Base-by-base conservation (phyloP, 2,329 filamentous ascomycete species). In the Cladosporium sp. region DNA sequence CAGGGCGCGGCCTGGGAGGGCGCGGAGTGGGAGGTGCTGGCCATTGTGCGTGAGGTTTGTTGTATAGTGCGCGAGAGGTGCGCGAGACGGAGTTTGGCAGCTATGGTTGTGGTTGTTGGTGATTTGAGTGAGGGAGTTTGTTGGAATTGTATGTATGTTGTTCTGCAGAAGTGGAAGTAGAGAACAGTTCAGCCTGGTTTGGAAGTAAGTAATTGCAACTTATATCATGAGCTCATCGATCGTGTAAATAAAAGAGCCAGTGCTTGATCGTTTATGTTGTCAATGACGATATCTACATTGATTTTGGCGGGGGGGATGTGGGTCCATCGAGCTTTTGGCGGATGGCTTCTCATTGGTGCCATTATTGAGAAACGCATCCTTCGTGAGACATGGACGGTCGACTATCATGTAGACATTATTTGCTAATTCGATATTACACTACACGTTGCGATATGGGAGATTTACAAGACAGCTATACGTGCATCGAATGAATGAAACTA, bases 1-100 rank as follows among this genome's bases (percentile, higher is more conserved):
- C 84, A 87, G 69, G 84, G 84, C 32, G 84, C 84, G 28, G 78
- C 75, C 21, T 64, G 49, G 10, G 76, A 76, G 26, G 78, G 78
- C 74, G 80, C 76, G 71, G 76, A 41, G 57, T 73, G 68, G 10
- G 68, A 67, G 69, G 65, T 74, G 34, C 80, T 77, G 54, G 82
- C 78, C 81, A 83, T 83, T 66, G 76, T 81, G 74, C 75, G 75
- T 21, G 64, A 38, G 26, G 58, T 60, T 10, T 44, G 49, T 38
- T 67, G 66, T 24, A 72, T 51, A 15, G 68, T 71, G 67, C 71
- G 71, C 63, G 79, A 72, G 64, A 83, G 71, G 67, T 76, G 75
- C 69, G 76, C 74, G 57, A 83, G 77, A 63, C 80, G 80, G 65
- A 72, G 65, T 67, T 64, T 68, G 68, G 72, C 72, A 72, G 74